A percentile compares a stretch with the other conserved stretches of the same genome.
Conservation (phyloP, 768 basidiomycete species). For the Boletus rubroflammeus region DNA sequence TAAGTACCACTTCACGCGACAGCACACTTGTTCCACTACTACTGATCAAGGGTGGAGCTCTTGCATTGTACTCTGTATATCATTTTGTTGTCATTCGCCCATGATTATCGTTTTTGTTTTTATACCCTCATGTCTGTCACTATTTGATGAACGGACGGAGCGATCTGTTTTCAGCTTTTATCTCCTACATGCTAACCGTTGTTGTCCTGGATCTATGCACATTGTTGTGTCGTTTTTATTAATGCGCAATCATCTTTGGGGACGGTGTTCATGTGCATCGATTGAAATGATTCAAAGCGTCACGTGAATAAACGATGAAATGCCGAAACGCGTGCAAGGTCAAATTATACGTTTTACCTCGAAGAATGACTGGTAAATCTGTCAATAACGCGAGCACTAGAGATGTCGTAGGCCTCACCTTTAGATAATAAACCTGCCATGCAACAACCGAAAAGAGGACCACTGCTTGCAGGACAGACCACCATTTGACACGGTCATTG, state of each 20-base stretch:
- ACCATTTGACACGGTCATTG: slow-evolving; percentile 97
- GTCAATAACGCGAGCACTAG: slow-evolving; percentile 1
- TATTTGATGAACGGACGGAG: slow-evolving; percentile 6
- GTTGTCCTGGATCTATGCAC: slow-evolving; percentile 28
- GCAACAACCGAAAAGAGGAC: slow-evolving; percentile 88
- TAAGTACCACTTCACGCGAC: slow-evolving; percentile 30
- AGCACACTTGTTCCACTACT: slow-evolving; percentile 4
- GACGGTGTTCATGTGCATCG: neutral
- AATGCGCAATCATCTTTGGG: slow-evolving; percentile 10
- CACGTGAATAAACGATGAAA: neutral
- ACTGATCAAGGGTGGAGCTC: slow-evolving; percentile 10
- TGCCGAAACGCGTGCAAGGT: slow-evolving; percentile 12
- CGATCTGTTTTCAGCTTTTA: neutral
- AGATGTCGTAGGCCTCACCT: slow-evolving; percentile 43
- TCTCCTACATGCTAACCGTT: slow-evolving; percentile 21
- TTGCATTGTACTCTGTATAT: slow-evolving; percentile 18
- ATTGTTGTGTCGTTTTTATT: slow-evolving; percentile 18
- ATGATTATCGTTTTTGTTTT: slow-evolving; percentile 15
- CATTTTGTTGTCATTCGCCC: slow-evolving; percentile 6
- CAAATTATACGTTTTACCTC: slow-evolving; percentile 89
- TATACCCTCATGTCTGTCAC: slow-evolving; percentile 16
- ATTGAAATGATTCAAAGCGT: neutral
- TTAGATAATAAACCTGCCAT: slow-evolving; percentile 98
- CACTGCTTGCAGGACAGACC: slow-evolving; percentile 88
- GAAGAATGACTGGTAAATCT: slow-evolving; percentile 65